Percentiles rank a stretch among this genome's conserved stretches.
Conservation (phyloP, 352 stramenopile genomes). For the Pythium chondricola region DNA sequence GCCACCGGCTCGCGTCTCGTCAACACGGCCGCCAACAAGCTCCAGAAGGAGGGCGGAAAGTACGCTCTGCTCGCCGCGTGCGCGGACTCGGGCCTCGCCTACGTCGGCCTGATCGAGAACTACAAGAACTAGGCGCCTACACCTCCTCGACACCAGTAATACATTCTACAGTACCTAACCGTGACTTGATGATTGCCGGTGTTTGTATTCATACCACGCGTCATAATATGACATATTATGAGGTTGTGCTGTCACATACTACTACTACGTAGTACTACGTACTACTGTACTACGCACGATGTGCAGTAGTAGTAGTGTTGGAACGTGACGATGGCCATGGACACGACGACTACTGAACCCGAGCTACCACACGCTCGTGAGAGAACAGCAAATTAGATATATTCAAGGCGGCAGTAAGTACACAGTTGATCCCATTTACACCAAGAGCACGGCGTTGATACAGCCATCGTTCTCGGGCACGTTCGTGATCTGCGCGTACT, state of each 20-base stretch:
- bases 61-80: conserved; percentile 97
- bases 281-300: too few species aligned
- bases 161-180: not conserved
- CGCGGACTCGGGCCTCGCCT: conserved; percentile 96
- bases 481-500: conserved; percentile 99
- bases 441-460: conserved; percentile 98
- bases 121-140: conserved; percentile 43
- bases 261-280: too few species aligned
- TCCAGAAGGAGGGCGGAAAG: conserved; percentile 83
- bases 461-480: conserved; percentile 99
- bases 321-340: too few species aligned
- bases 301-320: too few species aligned
- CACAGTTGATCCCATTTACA: conserved; percentile 64
- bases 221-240: too few species aligned
- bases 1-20: conserved; percentile 92
- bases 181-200: too few species aligned
- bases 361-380: not conserved
- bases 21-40: conserved; percentile 82
- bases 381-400: conserved; percentile 13
- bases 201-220: too few species aligned
- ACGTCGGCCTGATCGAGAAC: conserved; percentile 93
- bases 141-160: conserved; percentile 4
- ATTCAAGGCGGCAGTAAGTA: conserved; percentile 11
- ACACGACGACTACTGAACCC: too few species aligned
- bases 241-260: too few species aligned